These are phyloP conservation scores for Trichoderma breve DNA, from an alignment of 2,329 filamentous ascomycete species.

Conservation along the genomic window DNA sequence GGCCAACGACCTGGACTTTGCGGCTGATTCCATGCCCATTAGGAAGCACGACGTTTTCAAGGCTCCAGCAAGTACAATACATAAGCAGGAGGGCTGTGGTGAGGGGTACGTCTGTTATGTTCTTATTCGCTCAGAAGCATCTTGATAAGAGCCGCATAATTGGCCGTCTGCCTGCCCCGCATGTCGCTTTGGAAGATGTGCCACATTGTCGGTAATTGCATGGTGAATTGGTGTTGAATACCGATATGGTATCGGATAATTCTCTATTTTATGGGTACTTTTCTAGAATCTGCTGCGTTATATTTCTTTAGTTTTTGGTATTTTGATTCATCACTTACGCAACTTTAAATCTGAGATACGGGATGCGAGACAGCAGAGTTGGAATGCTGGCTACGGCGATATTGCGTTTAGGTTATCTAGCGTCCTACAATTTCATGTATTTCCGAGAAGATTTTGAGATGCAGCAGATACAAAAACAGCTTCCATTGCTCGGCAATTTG, in stretches of 20 bases:
- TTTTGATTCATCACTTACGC: no score
- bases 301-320: no score
- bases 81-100: not conserved
- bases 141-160: not conserved
- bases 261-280: not conserved
- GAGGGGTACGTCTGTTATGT: not conserved
- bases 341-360: no score
- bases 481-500: no score
- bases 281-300: no score
- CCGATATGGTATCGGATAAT: not conserved
- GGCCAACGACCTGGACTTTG: not conserved
- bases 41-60: not conserved
- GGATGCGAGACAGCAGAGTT: not conserved
- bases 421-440: no score
- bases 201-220: not conserved
- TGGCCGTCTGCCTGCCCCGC: not conserved
- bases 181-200: not conserved
- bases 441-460: no score
- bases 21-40: not conserved
- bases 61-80: not conserved
- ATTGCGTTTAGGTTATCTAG: no score
- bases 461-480: no score
- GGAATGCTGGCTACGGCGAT: no score
- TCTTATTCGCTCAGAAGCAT: not conserved
- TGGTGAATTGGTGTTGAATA: not conserved